Percentiles rank a stretch among this genome's conserved stretches.
These are phyloP conservation scores for Ascochyta fabae DNA, from an alignment of 2,329 filamentous ascomycete genomes.

Conservation along the genomic window DNA sequence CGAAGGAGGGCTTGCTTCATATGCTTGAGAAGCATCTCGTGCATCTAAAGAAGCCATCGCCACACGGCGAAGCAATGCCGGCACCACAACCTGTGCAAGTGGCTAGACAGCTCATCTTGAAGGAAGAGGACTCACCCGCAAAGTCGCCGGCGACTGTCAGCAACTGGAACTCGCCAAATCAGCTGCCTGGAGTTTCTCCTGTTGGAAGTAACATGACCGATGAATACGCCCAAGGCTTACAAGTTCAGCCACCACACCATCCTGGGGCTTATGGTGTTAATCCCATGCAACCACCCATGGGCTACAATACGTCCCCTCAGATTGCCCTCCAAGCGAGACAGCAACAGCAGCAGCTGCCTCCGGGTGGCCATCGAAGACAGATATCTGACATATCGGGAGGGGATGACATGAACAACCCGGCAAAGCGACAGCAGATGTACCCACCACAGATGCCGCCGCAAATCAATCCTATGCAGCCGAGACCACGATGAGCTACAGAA, in stretches of 20 bases:
- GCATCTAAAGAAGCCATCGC: constrained; percentile 74
- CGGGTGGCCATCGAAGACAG: constrained; percentile 58
- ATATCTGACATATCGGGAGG: constrained; percentile 67
- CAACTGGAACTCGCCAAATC: constrained; percentile 69
- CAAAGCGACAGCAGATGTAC: constrained; percentile 67
- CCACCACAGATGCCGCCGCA: constrained; percentile 50
- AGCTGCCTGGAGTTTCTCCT: constrained; percentile 64
- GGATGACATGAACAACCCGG: constrained; percentile 57
- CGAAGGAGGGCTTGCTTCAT: constrained; percentile 77
- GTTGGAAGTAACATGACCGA: constrained; percentile 57
- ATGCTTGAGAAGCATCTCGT: constrained; percentile 87
- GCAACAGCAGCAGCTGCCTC: constrained; percentile 25
- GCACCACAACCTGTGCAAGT: constrained; percentile 59
- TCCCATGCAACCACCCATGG: constrained; percentile 43
- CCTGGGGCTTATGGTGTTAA: constrained; percentile 49
- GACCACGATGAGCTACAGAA: constrained; percentile 47
- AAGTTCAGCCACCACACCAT: constrained; percentile 45
- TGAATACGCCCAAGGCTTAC: constrained; percentile 55
- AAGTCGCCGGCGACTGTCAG: constrained; percentile 66
- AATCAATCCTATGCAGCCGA: constrained; percentile 59
- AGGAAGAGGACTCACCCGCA: constrained; percentile 68
- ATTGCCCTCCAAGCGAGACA: constrained; percentile 47
- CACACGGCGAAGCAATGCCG: constrained; percentile 56
- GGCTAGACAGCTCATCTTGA: constrained; percentile 60
- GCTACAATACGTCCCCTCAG: constrained; percentile 50